Evolutionary conservation across 2,329 filamentous ascomycete genomes (phyloP).

Genomic region (Penicillium sp.): DNA sequence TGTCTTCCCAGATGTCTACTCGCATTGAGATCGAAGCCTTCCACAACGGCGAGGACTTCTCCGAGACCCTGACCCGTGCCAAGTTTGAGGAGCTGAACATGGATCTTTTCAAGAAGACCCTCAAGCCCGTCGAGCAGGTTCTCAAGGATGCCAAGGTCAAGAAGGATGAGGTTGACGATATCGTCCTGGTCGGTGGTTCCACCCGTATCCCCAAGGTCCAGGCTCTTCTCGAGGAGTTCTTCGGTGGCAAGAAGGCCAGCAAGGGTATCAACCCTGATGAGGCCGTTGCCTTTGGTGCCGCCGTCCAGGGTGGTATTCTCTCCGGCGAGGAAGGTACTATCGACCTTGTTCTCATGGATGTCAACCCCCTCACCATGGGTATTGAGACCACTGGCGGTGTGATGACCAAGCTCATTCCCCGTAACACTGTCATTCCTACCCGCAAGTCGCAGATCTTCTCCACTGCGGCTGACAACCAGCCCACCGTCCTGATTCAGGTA

Average conservation of each 20-base stretch:
- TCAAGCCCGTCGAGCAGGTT: slow-evolving; percentile 98
- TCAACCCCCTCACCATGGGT: slow-evolving; percentile 93
- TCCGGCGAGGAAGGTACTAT: slow-evolving; percentile 79
- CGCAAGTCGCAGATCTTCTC: slow-evolving; percentile 98
- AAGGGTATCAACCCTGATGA: slow-evolving; percentile 99
- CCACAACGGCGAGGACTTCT: slow-evolving; percentile 96
- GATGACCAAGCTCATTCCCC: slow-evolving; percentile 94
- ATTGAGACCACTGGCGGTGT: slow-evolving; percentile 97
- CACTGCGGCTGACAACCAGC: slow-evolving; percentile 94
- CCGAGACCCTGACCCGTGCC: slow-evolving; percentile 94
- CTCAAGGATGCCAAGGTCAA: slow-evolving; percentile 97
- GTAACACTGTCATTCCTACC: slow-evolving; percentile 91
- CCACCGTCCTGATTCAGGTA: slow-evolving; percentile 90
- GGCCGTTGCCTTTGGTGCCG: slow-evolving; percentile 96
- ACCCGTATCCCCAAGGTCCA: slow-evolving; percentile 99
- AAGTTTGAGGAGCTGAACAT: slow-evolving; percentile 99
- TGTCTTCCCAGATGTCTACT: slow-evolving; percentile 90
- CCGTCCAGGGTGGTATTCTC: slow-evolving; percentile 93
- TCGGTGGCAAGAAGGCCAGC: slow-evolving; percentile 91
- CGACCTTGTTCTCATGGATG: slow-evolving; percentile 91
- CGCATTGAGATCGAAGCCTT: slow-evolving; percentile 97
- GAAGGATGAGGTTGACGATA: slow-evolving; percentile 93
- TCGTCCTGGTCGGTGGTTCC: slow-evolving; percentile 96
- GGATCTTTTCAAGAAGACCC: slow-evolving; percentile 98
- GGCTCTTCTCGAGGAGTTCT: slow-evolving; percentile 91